Conservation (phyloP, 306 rosid genomes). For the Pterocarpus macrocarpus region DNA sequence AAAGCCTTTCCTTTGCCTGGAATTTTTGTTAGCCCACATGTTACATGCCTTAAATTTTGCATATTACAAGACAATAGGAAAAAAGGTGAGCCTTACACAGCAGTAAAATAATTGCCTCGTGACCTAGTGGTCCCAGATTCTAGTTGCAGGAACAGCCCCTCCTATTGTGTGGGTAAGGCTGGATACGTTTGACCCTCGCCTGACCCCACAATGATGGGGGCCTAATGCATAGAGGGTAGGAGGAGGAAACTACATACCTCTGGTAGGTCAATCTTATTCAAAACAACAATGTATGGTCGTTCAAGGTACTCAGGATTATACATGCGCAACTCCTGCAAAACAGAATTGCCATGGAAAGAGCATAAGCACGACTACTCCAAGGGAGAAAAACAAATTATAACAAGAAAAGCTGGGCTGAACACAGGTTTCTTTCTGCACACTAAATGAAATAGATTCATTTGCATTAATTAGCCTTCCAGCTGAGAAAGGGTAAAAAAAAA, state of each 20-base stretch:
- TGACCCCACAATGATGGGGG: not conserved
- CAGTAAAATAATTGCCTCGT: not conserved
- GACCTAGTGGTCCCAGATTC: not conserved
- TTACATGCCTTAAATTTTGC: conserved; percentile 9
- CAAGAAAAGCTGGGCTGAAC: conserved; percentile 31
- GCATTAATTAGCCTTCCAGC: not conserved
- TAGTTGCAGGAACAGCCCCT: not conserved
- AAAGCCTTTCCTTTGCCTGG: conserved; percentile 79
- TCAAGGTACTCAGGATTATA: conserved; percentile 94
- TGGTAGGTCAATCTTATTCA: conserved; percentile 95
- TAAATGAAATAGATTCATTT: conserved; percentile 17
- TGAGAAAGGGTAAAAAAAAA: not conserved
- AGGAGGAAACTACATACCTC: conserved; percentile 61
- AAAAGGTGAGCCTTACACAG: not conserved
- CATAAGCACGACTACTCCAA: conserved; percentile 19
- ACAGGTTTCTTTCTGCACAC: conserved; percentile 26
- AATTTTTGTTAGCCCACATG: conserved; percentile 24
- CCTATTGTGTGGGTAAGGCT: not conserved
- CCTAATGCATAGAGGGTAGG: not conserved
- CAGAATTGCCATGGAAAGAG: conserved; percentile 39
- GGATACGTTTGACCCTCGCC: not conserved
- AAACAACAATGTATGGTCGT: conserved; percentile 87
- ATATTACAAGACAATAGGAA: conserved; percentile 13
- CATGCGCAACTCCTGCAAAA: conserved; percentile 94
- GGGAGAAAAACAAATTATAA: conserved; percentile 29